Conservation (phyloP, 129 eudicot species). For the Artemisia argyi region DNA sequence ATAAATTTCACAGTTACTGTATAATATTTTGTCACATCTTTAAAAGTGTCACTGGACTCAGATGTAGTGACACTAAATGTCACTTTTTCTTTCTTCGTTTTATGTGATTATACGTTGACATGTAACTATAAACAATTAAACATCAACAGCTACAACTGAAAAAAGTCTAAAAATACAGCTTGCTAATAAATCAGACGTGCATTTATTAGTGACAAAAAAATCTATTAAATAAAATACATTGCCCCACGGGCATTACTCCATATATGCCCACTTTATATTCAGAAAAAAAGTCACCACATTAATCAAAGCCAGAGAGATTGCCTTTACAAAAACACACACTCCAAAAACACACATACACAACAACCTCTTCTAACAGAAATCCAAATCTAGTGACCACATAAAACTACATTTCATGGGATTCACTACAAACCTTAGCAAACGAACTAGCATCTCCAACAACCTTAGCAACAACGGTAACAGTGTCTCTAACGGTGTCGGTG, state of each 20-base stretch:
- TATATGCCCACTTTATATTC: neutral
- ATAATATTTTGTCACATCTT: no score
- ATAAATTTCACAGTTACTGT: no score
- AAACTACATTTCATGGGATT: neutral
- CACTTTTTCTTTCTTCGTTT: no score
- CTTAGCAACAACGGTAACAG: neutral
- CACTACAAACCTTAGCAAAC: constrained; percentile 24
- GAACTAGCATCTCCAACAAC: constrained; percentile 13
- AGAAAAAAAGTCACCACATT: constrained; percentile 6
- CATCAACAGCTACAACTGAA: no score
- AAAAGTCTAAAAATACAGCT: no score
- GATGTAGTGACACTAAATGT: no score
- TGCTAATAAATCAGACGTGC: no score
- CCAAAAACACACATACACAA: neutral
- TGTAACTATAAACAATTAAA: no score
- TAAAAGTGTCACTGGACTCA: no score
- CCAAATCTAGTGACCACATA: constrained; percentile 12
- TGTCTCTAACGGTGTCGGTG: neutral
- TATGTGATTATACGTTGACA: no score
- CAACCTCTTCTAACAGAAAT: neutral
- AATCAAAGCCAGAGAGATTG: neutral
- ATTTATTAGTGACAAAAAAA: no score
- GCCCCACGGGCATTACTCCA: no score
- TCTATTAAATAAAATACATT: neutral
- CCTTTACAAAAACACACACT: neutral